Base-by-base conservation (phyloP, 2,329 filamentous ascomycete species). In the Pseudogymnoascus destructans region DNA sequence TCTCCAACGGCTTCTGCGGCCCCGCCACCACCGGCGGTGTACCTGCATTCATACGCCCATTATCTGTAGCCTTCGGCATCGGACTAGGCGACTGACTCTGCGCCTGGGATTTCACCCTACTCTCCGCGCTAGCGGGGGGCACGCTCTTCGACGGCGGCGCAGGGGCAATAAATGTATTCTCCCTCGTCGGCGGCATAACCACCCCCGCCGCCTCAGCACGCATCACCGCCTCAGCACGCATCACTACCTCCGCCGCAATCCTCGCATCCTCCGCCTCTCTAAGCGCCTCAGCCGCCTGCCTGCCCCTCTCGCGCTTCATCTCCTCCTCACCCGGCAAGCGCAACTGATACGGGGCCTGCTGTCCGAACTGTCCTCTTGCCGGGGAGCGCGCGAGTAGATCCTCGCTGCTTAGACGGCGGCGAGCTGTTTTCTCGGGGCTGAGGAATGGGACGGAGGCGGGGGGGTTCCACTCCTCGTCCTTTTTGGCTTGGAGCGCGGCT, bases 331-430 rank as follows among this genome's bases (percentile, higher is more conserved):
- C 27, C 3, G 59, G 57, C 2, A 69, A 61, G 2, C 63, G 58
- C 21, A 69, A 58, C 55, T 68, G 65, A 40, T 68, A 69, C 5
- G 68, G 68, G 49, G 64, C 55, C 59, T 70, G 68, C 38, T 70
- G 68, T 2, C 64, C 66, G 21, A 59, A 54, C 4, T 62, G 60
- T 2, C 55, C 33, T 19, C 63, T 62, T 9, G 68, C 64, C 1
- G 68, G 68, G 0, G 65, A 67, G 8, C 68, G 63, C 13, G 67
- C 68, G 6, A 69, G 38, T 1, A 68, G 30, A 27, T 68, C 66
- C 56, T 69, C 66, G 5, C 60, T 57, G 56, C 61, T 66, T 7
- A 67, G 27, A 3, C 62, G 61, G 5, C 46, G 58, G 32, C 7
- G 15, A 15, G 19, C 30, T 1, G 23, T 30, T 25, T 27, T 40